A percentile compares a stretch with the other conserved stretches of the same genome.
phyloP scores from a whole-genome alignment of 495 filamentous ascomycete species.

The Mycothermus thermophilus region DNA sequence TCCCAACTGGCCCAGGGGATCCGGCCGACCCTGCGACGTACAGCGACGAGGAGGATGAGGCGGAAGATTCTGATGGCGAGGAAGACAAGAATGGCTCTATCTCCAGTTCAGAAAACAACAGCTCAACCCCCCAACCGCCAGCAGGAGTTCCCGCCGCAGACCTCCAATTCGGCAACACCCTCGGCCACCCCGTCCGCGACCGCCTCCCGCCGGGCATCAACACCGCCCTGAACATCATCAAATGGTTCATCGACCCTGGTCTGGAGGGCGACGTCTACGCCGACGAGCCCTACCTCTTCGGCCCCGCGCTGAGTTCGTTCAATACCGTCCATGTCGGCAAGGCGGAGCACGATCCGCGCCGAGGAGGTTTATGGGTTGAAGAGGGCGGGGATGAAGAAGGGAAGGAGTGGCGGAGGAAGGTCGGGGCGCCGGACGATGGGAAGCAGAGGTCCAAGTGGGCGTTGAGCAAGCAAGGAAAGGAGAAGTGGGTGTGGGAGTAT shows the following conservation, averaged over 20 bases:
- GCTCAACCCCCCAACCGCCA: not conserved
- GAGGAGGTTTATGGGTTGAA: conserved; percentile 42
- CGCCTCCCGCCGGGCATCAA: conserved; percentile 75
- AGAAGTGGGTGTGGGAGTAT: conserved; percentile 34
- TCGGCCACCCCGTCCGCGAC: conserved; percentile 73
- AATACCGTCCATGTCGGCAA: conserved; percentile 56
- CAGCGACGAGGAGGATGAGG: not conserved
- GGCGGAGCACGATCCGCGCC: conserved; percentile 26
- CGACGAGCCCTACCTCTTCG: conserved; percentile 73
- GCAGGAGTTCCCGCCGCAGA: conserved; percentile 49
- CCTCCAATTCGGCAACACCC: conserved; percentile 85
- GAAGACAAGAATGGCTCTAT: too few species aligned
- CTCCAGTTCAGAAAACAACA: too few species aligned
- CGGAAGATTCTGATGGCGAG: not conserved
- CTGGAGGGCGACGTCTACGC: conserved; percentile 80
- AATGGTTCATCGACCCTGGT: conserved; percentile 76
- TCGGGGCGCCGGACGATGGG: conserved; percentile 39
- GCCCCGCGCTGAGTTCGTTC: conserved; percentile 56
- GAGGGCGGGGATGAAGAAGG: conserved; percentile 60
- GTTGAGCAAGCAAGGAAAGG: conserved; percentile 35
- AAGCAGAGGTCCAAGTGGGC: conserved; percentile 52
- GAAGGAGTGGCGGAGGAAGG: conserved; percentile 27
- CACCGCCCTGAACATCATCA: conserved; percentile 65
- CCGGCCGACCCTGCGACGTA: too few species aligned
- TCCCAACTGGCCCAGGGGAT: too few species aligned